Evolutionary conservation across 257 asterid species (phyloP), one percentile per base, ranked within the genome.

Genomic region (Parsonsia alboflavescens): DNA sequence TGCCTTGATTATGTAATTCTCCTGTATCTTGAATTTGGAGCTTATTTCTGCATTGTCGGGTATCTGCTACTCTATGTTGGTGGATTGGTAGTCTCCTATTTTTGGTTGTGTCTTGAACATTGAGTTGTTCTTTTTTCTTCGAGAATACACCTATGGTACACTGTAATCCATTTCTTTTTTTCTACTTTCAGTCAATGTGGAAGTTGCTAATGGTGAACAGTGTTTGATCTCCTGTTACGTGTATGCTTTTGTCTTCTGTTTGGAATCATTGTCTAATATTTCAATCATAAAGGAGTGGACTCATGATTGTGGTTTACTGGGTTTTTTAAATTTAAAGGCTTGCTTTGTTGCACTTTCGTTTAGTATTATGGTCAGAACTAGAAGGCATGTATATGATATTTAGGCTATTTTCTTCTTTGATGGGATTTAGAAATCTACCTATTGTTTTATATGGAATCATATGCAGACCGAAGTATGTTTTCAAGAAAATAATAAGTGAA

Each of bases 1-100:
- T 93, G 85, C 96, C 96, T 52, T 75, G 70, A 84, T 83, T 72
- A 52, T 77, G 89, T 88, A 76, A 86, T 91, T 82, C 48, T 0
- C 39, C 9, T 74, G 45, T 8, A 41, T 46, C 5, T 70, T 13
- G 13, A 45, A 49, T 16, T 75, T 54, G 19, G 36, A 54, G 13
- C 67, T 26, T 63, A 2, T 48, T 50, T 33, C 4, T 22, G 3
- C 9, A 16, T 10, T 59, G 21, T 24, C 5, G 36, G 61, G 6
- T 28, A 57, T 57, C 22, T 67, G 58, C 45, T 39, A 56, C 3
- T 54, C 26, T 36, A 7, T 11, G 33, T 39, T 45, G 21, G 48
- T 19, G 33, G 13, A 26, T 45, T 24, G 56, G 39, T 4, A 30
- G 26, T 70, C 58, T 52, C 58, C 2, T 49, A 15, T 17, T 70